These are phyloP conservation scores for Wickerhamomyces ciferrii DNA, from an alignment of 805 yeast genomes.

Conservation along the genomic window DNA sequence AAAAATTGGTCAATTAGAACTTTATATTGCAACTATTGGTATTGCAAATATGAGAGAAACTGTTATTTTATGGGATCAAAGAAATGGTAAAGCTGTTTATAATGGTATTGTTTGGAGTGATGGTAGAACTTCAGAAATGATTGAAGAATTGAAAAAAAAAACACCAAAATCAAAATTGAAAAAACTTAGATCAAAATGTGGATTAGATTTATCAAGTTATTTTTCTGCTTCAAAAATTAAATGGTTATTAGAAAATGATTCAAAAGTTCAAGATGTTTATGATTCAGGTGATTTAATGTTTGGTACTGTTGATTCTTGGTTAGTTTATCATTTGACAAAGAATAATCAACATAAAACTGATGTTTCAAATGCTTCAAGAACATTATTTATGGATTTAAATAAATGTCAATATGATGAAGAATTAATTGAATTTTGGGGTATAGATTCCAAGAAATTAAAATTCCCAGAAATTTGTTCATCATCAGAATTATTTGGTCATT, in stretches of 20 bases:
- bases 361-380: conserved; percentile 87
- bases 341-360: conserved; percentile 74
- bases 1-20: conserved; percentile 42
- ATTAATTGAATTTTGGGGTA: conserved; percentile 72
- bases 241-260: conserved; percentile 84
- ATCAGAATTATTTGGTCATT: conserved; percentile 72
- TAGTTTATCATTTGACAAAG: conserved; percentile 75
- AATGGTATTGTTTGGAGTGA: conserved; percentile 97
- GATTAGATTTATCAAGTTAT: conserved; percentile 86
- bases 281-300: conserved; percentile 79
- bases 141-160: conserved; percentile 52
- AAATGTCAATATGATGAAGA: conserved; percentile 71
- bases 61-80: conserved; percentile 79
- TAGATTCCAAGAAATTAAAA: conserved; percentile 58
- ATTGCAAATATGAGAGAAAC: conserved; percentile 97
- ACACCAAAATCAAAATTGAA: conserved; percentile 51
- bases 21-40: conserved; percentile 70
- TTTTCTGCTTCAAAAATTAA: conserved; percentile 86
- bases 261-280: conserved; percentile 58
- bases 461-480: conserved; percentile 78
- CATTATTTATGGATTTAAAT: conserved; percentile 81
- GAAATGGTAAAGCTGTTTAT: conserved; percentile 72
- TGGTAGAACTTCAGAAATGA: conserved; percentile 75
- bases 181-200: conserved; percentile 59
- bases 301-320: conserved; percentile 95